Evolutionary conservation across 805 yeast species (phyloP).

Genomic region (Starmerella stellata): DNA sequence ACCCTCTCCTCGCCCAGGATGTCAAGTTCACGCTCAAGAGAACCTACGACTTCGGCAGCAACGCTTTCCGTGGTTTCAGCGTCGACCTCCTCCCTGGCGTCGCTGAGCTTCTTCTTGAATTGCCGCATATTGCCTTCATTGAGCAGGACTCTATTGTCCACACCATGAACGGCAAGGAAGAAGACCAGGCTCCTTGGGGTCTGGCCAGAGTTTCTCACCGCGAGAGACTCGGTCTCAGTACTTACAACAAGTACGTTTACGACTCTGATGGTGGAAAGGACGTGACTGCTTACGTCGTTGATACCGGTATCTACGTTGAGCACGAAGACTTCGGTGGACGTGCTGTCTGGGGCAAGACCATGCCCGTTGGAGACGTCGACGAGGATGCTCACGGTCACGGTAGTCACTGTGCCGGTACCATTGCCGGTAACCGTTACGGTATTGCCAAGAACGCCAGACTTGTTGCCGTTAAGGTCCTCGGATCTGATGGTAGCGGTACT

Average conservation of each 20-base stretch:
- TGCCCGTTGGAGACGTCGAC: constrained; percentile 30
- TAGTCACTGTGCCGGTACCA: constrained; percentile 44
- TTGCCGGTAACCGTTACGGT: constrained; percentile 35
- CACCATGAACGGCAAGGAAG: constrained; percentile 31
- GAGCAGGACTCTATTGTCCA: constrained; percentile 42
- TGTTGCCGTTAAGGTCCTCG: constrained; percentile 43
- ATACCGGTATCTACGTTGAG: constrained; percentile 36
- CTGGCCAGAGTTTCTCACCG: constrained; percentile 54
- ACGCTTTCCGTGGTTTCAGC: constrained; percentile 52
- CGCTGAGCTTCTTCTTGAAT: constrained; percentile 51
- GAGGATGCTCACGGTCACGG: constrained; percentile 42
- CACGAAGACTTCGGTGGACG: constrained; percentile 40
- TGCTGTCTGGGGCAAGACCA: constrained; percentile 37
- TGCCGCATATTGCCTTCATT: constrained; percentile 37
- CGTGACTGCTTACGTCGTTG: constrained; percentile 34
- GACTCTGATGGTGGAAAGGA: constrained; percentile 33
- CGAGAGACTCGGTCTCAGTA: constrained; percentile 38
- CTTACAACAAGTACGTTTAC: constrained; percentile 42
- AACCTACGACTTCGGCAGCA: constrained; percentile 30
- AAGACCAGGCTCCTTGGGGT: constrained; percentile 61
- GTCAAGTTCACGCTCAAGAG: constrained; percentile 18
- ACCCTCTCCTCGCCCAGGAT: constrained; percentile 15
- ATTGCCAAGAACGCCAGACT: constrained; percentile 40
- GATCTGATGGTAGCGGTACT: constrained; percentile 37
- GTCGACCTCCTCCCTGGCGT: constrained; percentile 67